Conservation (phyloP, 371 early-diverging fungal genomes). For the Zopfochytrium polystomum region DNA sequence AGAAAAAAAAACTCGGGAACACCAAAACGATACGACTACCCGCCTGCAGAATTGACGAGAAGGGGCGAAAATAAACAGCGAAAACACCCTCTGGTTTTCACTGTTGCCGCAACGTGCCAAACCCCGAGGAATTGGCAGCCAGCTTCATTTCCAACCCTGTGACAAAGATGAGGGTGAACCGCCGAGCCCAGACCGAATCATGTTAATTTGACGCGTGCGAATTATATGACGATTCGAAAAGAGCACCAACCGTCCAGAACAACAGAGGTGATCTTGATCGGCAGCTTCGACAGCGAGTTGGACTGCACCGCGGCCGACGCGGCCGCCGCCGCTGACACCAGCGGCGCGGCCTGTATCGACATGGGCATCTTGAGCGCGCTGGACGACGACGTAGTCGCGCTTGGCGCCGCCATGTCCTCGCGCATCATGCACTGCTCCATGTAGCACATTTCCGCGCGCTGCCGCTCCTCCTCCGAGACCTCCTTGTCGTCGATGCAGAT, state of each 20-base stretch:
- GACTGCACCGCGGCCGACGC: too few relatives aligned
- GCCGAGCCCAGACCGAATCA: background rate
- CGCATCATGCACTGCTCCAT: slow-evolving; percentile 40
- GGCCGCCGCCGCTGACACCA: background rate
- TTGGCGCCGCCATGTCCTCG: too few relatives aligned
- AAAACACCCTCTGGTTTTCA: too few relatives aligned
- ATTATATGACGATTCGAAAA: background rate
- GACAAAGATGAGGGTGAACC: background rate
- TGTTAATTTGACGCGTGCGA: too few relatives aligned
- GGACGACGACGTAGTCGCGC: slow-evolving; percentile 2
- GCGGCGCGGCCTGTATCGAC: slow-evolving; percentile 8
- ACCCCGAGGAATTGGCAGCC: slow-evolving; percentile 33
- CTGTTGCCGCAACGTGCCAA: too few relatives aligned
- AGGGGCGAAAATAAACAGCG: too few relatives aligned
- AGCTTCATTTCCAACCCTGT: slow-evolving; percentile 46
- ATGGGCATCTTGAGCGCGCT: slow-evolving; percentile 15
- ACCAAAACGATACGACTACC: too few relatives aligned
- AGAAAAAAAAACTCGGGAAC: too few relatives aligned
- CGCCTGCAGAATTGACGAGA: too few relatives aligned
- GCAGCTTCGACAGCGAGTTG: slow-evolving; percentile 34
- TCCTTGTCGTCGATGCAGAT: slow-evolving; percentile 49
- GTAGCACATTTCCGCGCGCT: slow-evolving; percentile 44
- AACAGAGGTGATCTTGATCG: slow-evolving; percentile 49
- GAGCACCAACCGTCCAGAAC: slow-evolving; percentile 43
- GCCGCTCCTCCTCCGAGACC: slow-evolving; percentile 48